A percentile compares a stretch with the other conserved stretches of the same genome.
Conservation (phyloP, 305 asterid species). For the Caryopteris hybrid region DNA sequence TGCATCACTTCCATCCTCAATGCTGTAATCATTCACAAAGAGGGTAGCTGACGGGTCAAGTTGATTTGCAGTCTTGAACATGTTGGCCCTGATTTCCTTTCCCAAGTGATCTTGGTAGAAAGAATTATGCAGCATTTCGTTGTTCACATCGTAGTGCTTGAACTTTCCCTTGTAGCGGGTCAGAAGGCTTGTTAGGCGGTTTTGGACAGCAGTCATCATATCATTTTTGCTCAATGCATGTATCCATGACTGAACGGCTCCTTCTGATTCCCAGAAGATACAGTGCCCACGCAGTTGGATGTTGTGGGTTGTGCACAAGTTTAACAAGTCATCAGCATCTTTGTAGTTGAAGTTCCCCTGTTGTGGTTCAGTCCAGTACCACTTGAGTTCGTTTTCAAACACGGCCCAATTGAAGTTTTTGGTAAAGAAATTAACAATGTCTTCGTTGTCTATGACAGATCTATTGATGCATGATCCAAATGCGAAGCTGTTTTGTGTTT, state of each 20-base stretch:
- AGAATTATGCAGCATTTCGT: conserved; percentile 91
- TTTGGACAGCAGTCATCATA: conserved; percentile 53
- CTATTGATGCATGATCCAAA: conserved; percentile 73
- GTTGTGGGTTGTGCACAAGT: conserved; percentile 41
- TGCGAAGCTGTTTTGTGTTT: conserved; percentile 75
- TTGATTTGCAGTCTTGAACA: conserved; percentile 63
- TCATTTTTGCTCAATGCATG: conserved; percentile 47
- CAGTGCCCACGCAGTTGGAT: conserved; percentile 81
- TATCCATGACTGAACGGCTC: conserved; percentile 76
- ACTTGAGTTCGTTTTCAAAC: conserved; percentile 82
- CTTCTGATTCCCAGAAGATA: conserved; percentile 95
- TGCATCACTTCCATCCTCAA: conserved; percentile 69
- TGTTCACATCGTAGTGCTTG: conserved; percentile 80
- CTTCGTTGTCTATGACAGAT: conserved; percentile 75
- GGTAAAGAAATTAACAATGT: conserved; percentile 62
- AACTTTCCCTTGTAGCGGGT: conserved; percentile 78
- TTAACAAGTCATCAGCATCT: conserved; percentile 71
- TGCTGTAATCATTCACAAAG: conserved; percentile 73
- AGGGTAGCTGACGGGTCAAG: conserved; percentile 60
- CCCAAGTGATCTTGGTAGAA: conserved; percentile 74
- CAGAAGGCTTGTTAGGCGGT: conserved; percentile 59
- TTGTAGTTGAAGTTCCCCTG: conserved; percentile 68
- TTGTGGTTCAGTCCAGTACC: conserved; percentile 93
- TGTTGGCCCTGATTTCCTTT: conserved; percentile 46
- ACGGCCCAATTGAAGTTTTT: conserved; percentile 91